These are phyloP conservation scores for Phaeosphaeria sp. DNA, from an alignment of 2,329 filamentous ascomycete genomes.

Conservation along the genomic window DNA sequence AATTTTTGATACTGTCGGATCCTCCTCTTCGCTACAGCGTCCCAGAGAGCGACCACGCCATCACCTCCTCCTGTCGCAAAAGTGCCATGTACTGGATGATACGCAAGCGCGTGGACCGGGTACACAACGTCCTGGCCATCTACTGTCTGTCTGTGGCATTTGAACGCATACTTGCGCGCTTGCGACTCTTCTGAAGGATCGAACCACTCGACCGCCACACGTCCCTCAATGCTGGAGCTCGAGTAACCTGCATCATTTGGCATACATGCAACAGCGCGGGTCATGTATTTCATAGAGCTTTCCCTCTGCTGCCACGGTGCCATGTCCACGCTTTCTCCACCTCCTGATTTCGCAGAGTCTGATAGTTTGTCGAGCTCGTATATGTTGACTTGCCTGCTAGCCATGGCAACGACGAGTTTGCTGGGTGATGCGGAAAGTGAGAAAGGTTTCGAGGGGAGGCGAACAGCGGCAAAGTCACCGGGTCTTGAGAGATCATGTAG, in stretches of 20 bases:
- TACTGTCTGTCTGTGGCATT: constrained; percentile 85
- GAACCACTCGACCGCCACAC: constrained; percentile 98
- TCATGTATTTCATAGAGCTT: constrained; percentile 95
- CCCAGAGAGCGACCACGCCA: constrained; percentile 91
- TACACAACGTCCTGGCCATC: constrained; percentile 82
- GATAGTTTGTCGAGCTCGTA: constrained; percentile 81
- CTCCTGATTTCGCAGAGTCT: constrained; percentile 34
- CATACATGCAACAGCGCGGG: constrained; percentile 92
- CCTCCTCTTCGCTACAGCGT: constrained; percentile 86
- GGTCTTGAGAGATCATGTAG: constrained; percentile 71
- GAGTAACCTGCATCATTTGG: constrained; percentile 95
- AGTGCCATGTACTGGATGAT: constrained; percentile 81
- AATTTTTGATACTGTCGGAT: constrained; percentile 90
- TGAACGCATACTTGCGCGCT: constrained; percentile 96
- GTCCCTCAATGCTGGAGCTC: constrained; percentile 88
- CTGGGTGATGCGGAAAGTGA: constrained; percentile 79
- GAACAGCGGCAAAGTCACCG: constrained; percentile 67
- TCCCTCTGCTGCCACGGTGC: constrained; percentile 93
- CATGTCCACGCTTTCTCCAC: constrained; percentile 53
- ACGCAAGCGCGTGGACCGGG: constrained; percentile 87
- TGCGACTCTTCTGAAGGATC: constrained; percentile 87
- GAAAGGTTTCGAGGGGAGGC: constrained; percentile 86
- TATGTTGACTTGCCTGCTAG: constrained; percentile 89
- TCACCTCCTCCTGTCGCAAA: constrained; percentile 92
- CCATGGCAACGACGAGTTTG: constrained; percentile 95